Evolutionary conservation across 768 basidiomycete genomes (phyloP), one percentile per base, ranked within the genome.

Genomic region (Pleurotus cornucopiae): DNA sequence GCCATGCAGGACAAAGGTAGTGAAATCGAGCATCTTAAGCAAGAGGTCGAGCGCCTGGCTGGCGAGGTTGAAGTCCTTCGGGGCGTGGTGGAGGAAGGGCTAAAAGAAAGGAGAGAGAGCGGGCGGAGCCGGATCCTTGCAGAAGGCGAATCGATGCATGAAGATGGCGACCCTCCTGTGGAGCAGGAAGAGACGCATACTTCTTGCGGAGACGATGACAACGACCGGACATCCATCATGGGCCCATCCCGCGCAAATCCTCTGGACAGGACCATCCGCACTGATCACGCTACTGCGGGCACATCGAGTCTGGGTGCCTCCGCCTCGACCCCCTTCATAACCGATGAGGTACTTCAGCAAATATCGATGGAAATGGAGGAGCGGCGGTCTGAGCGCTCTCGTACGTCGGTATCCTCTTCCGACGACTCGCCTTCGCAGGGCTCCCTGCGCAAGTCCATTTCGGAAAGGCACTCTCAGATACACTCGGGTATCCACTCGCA

Each of bases 31-130:
- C 74, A 76, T 11, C 78, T 97, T 9, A 78, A 80, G 38, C 75
- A 79, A 9, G 90, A 95, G 63, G 88, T 98, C 5, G 90, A 94
- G 62, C 71, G 86, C 43, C 80, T 97, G 4, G 86, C 82, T 0
- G 85, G 85, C 3, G 94, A 98, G 69, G 90, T 98, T 2, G 88
- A 89, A 58, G 87, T 91, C 2, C 75, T 97, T n/a, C 75, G 89
- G 9, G 88, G 85, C 1, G 88, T 94, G 0, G 91, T 98, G 1
- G 90, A 95, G 67, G 88, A 91, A 57, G 92, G 92, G 3, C 74
- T 97, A 53, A 81, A 85, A 58, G 91, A 92, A 60, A 56, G 9
- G 61, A 65, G 44, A 63, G 63, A 3, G 64, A 60, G 61, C 59
- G 5, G 66, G 61, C 40, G 64, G 63, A 38, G 63, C 59, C 25